Percentiles rank a stretch among this genome's conserved stretches.
These are phyloP conservation scores for Spathaspora sp. DNA, from an alignment of 1,139 yeast species.

Conservation along the genomic window DNA sequence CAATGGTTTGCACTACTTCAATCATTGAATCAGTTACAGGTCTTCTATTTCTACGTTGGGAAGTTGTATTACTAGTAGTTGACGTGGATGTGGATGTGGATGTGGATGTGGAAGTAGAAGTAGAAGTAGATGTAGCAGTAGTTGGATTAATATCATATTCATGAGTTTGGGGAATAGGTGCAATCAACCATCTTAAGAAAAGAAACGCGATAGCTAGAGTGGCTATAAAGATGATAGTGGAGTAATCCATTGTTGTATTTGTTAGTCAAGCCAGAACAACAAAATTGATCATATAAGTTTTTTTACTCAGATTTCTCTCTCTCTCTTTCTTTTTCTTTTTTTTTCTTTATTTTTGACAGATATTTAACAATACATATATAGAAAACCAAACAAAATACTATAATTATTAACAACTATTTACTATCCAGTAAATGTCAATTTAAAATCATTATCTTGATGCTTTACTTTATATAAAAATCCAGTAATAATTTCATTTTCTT, in stretches of 20 bases:
- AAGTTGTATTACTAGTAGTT: constrained; percentile 4
- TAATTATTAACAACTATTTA: neutral
- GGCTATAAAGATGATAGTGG: constrained; percentile 51
- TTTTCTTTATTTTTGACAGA: neutral
- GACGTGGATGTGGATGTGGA: constrained; percentile 7
- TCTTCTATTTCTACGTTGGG: constrained; percentile 37
- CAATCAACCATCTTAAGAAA: constrained; percentile 60
- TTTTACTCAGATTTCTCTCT: neutral
- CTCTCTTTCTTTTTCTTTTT: neutral
- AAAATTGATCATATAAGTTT: neutral
- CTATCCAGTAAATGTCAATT: constrained; percentile 28
- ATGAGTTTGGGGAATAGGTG: constrained; percentile 47
- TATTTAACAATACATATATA: too few species aligned
- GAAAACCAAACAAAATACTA: neutral
- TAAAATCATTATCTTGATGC: constrained; percentile 56
- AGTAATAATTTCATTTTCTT: constrained; percentile 77
- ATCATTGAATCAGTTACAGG: constrained; percentile 78
- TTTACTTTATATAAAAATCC: constrained; percentile 75
- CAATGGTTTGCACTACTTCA: constrained; percentile 80
- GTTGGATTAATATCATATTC: constrained; percentile 20
- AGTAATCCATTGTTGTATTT: constrained; percentile 43
- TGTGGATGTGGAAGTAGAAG: constrained; percentile 8
- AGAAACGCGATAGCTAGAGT: constrained; percentile 52
- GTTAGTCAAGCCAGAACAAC: too few species aligned
- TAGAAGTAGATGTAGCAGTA: constrained; percentile 11